Conservation (phyloP, 2,329 filamentous ascomycete species). For the Penicillium sp. region DNA sequence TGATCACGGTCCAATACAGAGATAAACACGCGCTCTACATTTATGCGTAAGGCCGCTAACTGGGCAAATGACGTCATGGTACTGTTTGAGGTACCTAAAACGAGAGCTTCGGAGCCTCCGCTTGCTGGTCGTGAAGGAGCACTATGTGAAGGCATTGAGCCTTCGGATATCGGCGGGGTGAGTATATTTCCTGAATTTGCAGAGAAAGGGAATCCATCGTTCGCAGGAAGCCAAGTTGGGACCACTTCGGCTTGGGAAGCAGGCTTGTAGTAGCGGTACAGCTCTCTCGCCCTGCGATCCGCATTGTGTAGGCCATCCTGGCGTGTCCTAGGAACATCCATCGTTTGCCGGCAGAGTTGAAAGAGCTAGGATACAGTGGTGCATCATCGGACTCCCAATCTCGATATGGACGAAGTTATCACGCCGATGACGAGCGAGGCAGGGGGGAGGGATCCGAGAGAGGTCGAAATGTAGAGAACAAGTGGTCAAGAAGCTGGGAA, state of each 20-base stretch:
- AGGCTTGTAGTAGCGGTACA: conserved; percentile 42
- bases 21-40: conserved; percentile 40
- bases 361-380: conserved; percentile 6
- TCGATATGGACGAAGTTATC: neutral
- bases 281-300: conserved; percentile 37
- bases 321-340: conserved; percentile 10
- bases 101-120: conserved; percentile 23
- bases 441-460: neutral
- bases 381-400: conserved; percentile 12
- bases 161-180: conserved; percentile 13
- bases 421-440: neutral
- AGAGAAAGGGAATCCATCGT: conserved; percentile 13
- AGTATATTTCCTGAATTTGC: neutral
- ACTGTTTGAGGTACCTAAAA: conserved; percentile 33
- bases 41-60: conserved; percentile 33
- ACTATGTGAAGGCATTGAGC: conserved; percentile 9
- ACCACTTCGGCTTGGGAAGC: conserved; percentile 6
- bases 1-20: conserved; percentile 48
- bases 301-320: conserved; percentile 23
- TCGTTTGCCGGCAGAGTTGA: conserved; percentile 9
- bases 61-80: conserved; percentile 38
- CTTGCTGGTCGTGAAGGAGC: conserved; percentile 14
- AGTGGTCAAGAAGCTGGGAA: neutral
- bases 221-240: conserved; percentile 15
- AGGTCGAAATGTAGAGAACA: neutral